These are phyloP conservation scores for Ogataea polymorpha DNA, from an alignment of 805 yeast genomes.

Conservation along the genomic window DNA sequence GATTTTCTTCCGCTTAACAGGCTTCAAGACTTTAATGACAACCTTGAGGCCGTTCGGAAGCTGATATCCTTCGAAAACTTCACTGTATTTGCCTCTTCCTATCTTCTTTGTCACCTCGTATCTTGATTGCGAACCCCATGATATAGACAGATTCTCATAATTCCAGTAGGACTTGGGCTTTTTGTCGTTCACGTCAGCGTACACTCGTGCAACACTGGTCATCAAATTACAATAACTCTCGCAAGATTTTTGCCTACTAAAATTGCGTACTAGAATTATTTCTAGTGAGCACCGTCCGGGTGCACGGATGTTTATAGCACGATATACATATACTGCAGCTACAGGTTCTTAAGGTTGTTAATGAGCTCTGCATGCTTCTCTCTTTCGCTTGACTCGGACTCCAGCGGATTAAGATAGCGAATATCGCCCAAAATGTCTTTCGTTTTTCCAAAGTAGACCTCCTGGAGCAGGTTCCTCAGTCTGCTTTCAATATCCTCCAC, in stretches of 20 bases:
- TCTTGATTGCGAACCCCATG: constrained; percentile 52
- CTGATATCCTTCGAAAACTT: constrained; percentile 84
- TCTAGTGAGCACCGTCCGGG: background rate
- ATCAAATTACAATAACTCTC: constrained; percentile 2
- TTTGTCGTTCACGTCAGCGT: constrained; percentile 67
- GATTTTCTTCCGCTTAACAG: constrained; percentile 89
- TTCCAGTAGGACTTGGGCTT: constrained; percentile 82
- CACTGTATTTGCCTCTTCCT: constrained; percentile 94
- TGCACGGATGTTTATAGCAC: background rate
- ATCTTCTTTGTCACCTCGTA: constrained; percentile 77
- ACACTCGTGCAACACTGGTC: constrained; percentile 46
- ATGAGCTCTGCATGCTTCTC: constrained; percentile 41
- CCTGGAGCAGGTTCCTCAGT: constrained; percentile 82
- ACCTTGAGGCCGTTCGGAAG: constrained; percentile 60
- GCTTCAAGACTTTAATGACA: constrained; percentile 87
- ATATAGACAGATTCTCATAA: constrained; percentile 63
- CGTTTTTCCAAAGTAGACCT: constrained; percentile 93
- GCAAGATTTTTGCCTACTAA: background rate
- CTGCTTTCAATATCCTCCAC: constrained; percentile 88
- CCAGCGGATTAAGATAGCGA: constrained; percentile 41
- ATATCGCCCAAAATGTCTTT: constrained; percentile 79
- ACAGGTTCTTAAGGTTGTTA: constrained; percentile 33
- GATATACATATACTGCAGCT: constrained; percentile 3
- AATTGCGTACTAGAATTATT: background rate
- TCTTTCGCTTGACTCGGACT: constrained; percentile 36